A percentile compares a stretch with the other conserved stretches of the same genome.
Evolutionary conservation across 1,284 basidiomycete species (phyloP).

Genomic region (Ceratobasidium sp.): DNA sequence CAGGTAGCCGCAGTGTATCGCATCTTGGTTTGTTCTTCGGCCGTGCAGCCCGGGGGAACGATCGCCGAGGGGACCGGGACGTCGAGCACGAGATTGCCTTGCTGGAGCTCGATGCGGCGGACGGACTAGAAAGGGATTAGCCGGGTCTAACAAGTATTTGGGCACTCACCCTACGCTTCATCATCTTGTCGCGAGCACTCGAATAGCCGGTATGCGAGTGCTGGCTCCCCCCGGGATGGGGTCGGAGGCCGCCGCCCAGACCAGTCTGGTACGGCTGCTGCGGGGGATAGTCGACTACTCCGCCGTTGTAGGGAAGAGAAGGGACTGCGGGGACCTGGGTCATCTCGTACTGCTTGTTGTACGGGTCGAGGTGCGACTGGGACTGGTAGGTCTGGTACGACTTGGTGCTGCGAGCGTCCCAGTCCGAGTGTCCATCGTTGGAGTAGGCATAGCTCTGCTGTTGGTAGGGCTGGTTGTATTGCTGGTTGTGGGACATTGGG

Average conservation of each 20-base stretch:
- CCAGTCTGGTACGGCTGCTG: slow-evolving; percentile 54
- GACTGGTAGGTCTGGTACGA: slow-evolving; percentile 63
- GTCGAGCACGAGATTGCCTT: slow-evolving; percentile 85
- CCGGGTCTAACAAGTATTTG: slow-evolving; percentile 11
- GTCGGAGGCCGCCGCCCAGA: slow-evolving; percentile 57
- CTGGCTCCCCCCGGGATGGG: slow-evolving; percentile 40
- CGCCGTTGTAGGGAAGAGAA: slow-evolving; percentile 52
- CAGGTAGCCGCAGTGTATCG: slow-evolving; percentile 57
- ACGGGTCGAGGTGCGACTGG: slow-evolving; percentile 64
- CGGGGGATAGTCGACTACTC: slow-evolving; percentile 66
- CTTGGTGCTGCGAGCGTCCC: slow-evolving; percentile 68
- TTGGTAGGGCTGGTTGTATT: no score
- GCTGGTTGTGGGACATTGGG: not conserved
- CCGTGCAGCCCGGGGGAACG: slow-evolving; percentile 67
- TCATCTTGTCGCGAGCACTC: slow-evolving; percentile 71
- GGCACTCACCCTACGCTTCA: slow-evolving; percentile 66
- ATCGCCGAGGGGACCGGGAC: slow-evolving; percentile 79
- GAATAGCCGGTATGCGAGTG: slow-evolving; percentile 66
- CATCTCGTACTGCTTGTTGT: slow-evolving; percentile 62
- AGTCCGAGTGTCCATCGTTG: slow-evolving; percentile 47
- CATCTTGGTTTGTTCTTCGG: slow-evolving; percentile 84
- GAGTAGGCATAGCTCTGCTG: slow-evolving; percentile 54
- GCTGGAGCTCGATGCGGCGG: slow-evolving; percentile 78
- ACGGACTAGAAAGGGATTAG: slow-evolving; percentile 56
- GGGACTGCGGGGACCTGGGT: slow-evolving; percentile 64